These are phyloP conservation scores for Solanum rostratum DNA, from an alignment of 257 asterid species.

Conservation along the genomic window DNA sequence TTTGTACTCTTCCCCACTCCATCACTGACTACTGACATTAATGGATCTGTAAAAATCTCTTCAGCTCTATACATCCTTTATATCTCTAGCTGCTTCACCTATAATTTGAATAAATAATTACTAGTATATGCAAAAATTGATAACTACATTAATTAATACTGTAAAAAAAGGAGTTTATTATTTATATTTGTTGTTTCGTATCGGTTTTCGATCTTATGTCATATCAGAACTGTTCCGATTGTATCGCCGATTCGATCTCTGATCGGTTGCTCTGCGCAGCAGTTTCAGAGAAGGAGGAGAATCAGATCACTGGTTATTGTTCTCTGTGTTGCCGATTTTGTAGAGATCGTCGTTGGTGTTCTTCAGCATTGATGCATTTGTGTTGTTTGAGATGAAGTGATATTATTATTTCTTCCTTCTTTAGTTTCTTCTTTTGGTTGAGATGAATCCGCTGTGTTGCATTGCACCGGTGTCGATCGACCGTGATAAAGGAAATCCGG, in stretches of 20 bases:
- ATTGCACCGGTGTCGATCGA: constrained; percentile 97
- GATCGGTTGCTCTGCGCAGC: constrained; percentile 31
- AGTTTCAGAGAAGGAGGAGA: background rate
- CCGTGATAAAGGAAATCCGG: constrained; percentile 51
- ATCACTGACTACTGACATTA: constrained; percentile 20
- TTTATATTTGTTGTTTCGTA: background rate
- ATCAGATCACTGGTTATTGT: background rate
- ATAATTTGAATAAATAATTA: background rate
- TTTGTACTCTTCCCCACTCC: constrained; percentile 17
- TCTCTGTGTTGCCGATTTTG: background rate
- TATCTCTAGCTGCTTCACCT: constrained; percentile 12
- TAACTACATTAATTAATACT: background rate
- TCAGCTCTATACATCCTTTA: background rate
- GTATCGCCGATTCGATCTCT: constrained; percentile 48
- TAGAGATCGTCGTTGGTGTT: constrained; percentile 2
- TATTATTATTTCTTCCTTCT: background rate
- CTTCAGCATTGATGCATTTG: constrained; percentile 8
- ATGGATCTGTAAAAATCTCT: constrained; percentile 39
- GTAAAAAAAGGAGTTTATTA: background rate
- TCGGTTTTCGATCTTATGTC: constrained; percentile 34
- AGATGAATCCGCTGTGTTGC: constrained; percentile 99
- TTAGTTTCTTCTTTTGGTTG: background rate
- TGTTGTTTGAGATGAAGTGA: background rate
- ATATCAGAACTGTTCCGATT: constrained; percentile 16
- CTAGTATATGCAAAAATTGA: background rate